These are phyloP conservation scores for Tylopilus plumbeoviolaceoides DNA, from an alignment of 768 basidiomycete genomes.

Conservation along the genomic window DNA sequence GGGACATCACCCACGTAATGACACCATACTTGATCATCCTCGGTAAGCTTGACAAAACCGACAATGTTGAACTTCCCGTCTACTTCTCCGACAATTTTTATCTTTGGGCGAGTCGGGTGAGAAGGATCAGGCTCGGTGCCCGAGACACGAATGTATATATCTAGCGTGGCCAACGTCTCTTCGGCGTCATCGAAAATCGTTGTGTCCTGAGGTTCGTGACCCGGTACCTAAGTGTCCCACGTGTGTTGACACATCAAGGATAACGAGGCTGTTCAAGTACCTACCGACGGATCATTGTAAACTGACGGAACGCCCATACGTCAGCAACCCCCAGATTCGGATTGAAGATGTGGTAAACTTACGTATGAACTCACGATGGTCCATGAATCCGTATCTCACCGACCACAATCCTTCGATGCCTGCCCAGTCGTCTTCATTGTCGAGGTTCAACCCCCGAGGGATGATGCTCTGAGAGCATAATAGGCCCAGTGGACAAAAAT, in stretches of 20 bases:
- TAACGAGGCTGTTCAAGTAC: background rate
- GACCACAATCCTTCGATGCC: conserved; percentile 56
- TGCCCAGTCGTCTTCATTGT: conserved; percentile 29
- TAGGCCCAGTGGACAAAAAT: conserved; percentile 43
- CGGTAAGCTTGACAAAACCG: conserved; percentile 53
- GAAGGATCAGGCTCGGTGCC: conserved; percentile 40
- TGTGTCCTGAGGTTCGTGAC: conserved; percentile 35
- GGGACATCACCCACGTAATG: conserved; percentile 49
- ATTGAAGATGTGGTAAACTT: conserved; percentile 22
- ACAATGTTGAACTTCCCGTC: conserved; percentile 45
- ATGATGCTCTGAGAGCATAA: conserved; percentile 51
- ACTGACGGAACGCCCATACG: conserved; percentile 26
- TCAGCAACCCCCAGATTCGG: conserved; percentile 1
- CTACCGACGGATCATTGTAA: conserved; percentile 43
- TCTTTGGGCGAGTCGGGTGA: conserved; percentile 48
- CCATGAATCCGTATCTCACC: conserved; percentile 63
- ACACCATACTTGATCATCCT: conserved; percentile 58
- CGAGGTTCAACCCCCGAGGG: conserved; percentile 34
- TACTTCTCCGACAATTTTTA: conserved; percentile 53
- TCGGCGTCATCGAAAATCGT: conserved; percentile 47
- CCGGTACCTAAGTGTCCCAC: conserved; percentile 21
- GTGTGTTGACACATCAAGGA: background rate
- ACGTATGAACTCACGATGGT: conserved; percentile 65
- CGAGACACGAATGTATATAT: conserved; percentile 43
- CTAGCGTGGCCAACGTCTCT: conserved; percentile 50